Percentiles rank a stretch among this genome's conserved stretches.
These are phyloP conservation scores for Nemania serpens DNA, from an alignment of 2,329 filamentous ascomycete species.

Conservation along the genomic window DNA sequence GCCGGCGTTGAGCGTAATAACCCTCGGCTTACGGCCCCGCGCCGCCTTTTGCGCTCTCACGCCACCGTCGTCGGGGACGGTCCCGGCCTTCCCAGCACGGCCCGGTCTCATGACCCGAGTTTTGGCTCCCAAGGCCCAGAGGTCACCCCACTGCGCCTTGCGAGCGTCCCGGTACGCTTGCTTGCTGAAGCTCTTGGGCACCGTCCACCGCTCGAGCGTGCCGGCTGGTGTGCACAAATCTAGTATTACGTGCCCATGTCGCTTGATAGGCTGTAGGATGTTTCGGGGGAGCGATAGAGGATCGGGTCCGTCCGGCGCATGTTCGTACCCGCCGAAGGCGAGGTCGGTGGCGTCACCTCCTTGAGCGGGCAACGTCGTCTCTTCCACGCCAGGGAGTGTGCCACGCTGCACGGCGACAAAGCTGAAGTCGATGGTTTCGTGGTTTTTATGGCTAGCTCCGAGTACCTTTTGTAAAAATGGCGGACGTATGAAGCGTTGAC, in stretches of 20 bases:
- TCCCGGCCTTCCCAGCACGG: constrained; percentile 58
- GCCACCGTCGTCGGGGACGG: constrained; percentile 50
- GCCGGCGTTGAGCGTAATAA: constrained; percentile 47
- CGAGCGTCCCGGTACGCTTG: constrained; percentile 90
- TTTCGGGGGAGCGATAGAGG: constrained; percentile 76
- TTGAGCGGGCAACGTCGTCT: constrained; percentile 40
- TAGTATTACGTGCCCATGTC: constrained; percentile 83
- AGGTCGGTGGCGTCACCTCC: constrained; percentile 62
- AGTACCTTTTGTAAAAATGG: constrained; percentile 79
- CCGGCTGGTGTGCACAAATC: constrained; percentile 89
- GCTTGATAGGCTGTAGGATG: constrained; percentile 82
- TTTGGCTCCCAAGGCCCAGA: constrained; percentile 95
- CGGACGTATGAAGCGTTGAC: constrained; percentile 85
- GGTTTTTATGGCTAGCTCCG: constrained; percentile 71
- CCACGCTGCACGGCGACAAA: constrained; percentile 87
- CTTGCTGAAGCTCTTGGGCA: constrained; percentile 79
- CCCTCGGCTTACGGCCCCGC: constrained; percentile 46
- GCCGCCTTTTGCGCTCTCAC: constrained; percentile 46
- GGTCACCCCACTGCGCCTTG: constrained; percentile 88
- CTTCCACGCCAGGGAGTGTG: constrained; percentile 48
- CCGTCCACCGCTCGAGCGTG: constrained; percentile 89
- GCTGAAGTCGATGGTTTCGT: constrained; percentile 89
- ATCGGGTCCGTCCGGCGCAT: constrained; percentile 50
- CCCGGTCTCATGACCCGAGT: constrained; percentile 69
- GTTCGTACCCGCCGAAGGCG: constrained; percentile 76